These are phyloP conservation scores for Microcos paniculata DNA, from an alignment of 345 rosid genomes.

Conservation along the genomic window DNA sequence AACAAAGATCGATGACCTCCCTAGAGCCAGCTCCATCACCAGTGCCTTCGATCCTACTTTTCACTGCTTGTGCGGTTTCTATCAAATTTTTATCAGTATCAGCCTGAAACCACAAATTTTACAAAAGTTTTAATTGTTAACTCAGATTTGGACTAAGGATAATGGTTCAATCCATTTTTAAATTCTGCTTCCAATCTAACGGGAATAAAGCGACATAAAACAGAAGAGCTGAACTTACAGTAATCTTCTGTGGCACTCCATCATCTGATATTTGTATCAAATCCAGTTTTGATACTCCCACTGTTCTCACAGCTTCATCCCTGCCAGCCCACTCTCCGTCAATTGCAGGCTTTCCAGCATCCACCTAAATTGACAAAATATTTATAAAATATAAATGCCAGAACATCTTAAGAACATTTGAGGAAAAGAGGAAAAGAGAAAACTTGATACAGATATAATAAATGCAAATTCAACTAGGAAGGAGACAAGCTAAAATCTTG, in stretches of 20 bases:
- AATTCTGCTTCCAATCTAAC: background rate
- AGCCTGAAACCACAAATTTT: slow-evolving; percentile 12
- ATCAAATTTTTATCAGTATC: slow-evolving; percentile 12
- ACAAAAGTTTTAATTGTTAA: background rate
- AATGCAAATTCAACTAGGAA: background rate
- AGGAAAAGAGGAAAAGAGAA: background rate
- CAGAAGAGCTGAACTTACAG: background rate
- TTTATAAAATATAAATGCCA: background rate
- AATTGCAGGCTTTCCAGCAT: background rate
- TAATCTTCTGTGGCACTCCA: background rate
- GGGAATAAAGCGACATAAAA: too few species aligned
- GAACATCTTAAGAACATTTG: background rate
- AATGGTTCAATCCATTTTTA: background rate
- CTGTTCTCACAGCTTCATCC: background rate
- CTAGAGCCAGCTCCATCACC: background rate
- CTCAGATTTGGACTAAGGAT: background rate
- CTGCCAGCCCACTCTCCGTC: background rate
- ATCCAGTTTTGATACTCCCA: slow-evolving; percentile 2
- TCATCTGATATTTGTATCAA: background rate
- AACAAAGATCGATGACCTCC: background rate
- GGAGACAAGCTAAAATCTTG: background rate
- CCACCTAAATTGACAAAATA: slow-evolving; percentile 13
- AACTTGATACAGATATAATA: background rate
- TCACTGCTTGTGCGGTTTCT: background rate
- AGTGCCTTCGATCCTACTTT: background rate